Conservation (phyloP, 352 stramenopile genomes). For the Peronosclerospora sorghi region DNA sequence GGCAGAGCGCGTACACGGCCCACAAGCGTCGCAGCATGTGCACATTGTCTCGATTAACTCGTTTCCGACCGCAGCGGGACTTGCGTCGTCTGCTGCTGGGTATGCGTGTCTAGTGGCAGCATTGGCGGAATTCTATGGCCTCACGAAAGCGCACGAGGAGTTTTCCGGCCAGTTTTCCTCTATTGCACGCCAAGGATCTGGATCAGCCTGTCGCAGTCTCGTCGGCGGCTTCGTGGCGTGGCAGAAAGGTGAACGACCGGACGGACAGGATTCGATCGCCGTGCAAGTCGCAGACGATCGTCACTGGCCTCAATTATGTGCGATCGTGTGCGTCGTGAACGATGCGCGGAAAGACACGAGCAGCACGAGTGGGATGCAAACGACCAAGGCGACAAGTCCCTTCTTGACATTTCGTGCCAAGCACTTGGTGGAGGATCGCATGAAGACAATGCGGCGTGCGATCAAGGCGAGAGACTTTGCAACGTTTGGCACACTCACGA, state of each 20-base stretch:
- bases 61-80: constrained; percentile 95
- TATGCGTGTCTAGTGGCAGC: constrained; percentile 90
- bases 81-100: constrained; percentile 96
- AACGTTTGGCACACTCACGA: constrained; percentile 93
- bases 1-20: constrained; percentile 15
- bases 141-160: constrained; percentile 77
- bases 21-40: constrained; percentile 36
- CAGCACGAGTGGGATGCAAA: constrained; percentile 93
- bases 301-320: constrained; percentile 91
- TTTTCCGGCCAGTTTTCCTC: constrained; percentile 86
- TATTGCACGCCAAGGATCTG: constrained; percentile 92
- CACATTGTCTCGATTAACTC: constrained; percentile 95
- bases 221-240: constrained; percentile 96
- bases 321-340: constrained; percentile 94
- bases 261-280: constrained; percentile 65
- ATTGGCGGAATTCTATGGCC: constrained; percentile 83
- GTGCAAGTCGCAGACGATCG: constrained; percentile 74
- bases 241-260: constrained; percentile 72
- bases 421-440: constrained; percentile 75
- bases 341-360: constrained; percentile 95
- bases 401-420: constrained; percentile 83
- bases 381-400: constrained; percentile 87
- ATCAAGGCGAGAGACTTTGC: constrained; percentile 90
- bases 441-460: constrained; percentile 84
- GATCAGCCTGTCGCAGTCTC: constrained; percentile 92